Conservation (phyloP, 192 early-diverging fungal species). For the Coemansia sp. region DNA sequence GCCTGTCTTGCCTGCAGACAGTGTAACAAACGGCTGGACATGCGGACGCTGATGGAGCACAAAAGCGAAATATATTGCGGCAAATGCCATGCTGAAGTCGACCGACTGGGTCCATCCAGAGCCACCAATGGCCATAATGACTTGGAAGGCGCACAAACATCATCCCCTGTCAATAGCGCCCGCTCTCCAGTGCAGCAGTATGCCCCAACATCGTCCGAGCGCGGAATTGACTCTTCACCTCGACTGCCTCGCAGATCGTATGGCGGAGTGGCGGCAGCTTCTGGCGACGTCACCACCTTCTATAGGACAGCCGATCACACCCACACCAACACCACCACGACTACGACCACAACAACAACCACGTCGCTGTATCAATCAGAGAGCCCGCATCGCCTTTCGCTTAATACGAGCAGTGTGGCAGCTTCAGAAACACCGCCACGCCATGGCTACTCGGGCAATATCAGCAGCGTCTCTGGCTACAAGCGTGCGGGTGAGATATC, state of each 20-base stretch:
- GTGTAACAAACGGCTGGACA: constrained; percentile 35
- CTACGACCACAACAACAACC: constrained; percentile 1
- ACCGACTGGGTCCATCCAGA: constrained; percentile 16
- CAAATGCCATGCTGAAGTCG: constrained; percentile 33
- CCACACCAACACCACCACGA: not conserved
- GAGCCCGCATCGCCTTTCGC: constrained; percentile 1
- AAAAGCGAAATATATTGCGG: constrained; percentile 52
- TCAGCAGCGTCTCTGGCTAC: constrained; percentile 5
- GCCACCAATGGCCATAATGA: not conserved
- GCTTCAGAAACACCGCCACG: constrained; percentile 19
- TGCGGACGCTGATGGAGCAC: constrained; percentile 43
- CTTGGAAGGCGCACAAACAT: constrained; percentile 1
- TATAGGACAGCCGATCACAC: not conserved
- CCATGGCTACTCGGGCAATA: not conserved
- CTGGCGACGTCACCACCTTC: not conserved
- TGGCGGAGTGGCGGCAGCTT: not conserved
- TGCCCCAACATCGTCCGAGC: constrained; percentile 3
- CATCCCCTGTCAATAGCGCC: not conserved
- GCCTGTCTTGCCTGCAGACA: constrained; percentile 45
- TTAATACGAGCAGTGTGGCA: not conserved
- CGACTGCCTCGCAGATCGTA: not conserved
- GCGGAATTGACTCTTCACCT: not conserved
- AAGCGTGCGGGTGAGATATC: constrained; percentile 28
- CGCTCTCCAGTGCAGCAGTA: not conserved
- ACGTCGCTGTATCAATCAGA: constrained; percentile 2